Base-by-base conservation (phyloP, 2,329 filamentous ascomycete species). In the Bipolaris bicolor region DNA sequence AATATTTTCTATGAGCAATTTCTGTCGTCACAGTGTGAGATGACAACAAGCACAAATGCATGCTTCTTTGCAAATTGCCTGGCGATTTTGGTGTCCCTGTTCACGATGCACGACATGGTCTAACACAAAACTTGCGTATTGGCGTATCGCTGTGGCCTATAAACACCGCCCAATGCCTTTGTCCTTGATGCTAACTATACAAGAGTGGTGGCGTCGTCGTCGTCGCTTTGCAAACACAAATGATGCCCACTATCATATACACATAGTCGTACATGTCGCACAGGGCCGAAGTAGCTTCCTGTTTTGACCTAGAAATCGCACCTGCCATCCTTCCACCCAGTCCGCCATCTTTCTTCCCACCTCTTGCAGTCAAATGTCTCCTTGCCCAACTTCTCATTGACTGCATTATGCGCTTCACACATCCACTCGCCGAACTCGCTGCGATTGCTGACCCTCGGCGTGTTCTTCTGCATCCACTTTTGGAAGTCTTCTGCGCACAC, bases 341-440 rank as follows among this genome's bases (percentile, higher is more conserved):
- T 95, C 78, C 90, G 84, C 95, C 95, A 99, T 75, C 95, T 85
- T 82, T 98, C 91, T 76, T 97, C 88, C 94, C 95, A 98, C 69
- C 82, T 86, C 53, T 81, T 82, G 79, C 95, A 99, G 82, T 99
- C 92, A 79, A 99, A 99, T 67, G 84, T 84, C 58, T 86, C 83
- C 84, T 99, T 99, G 48, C 95, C 95, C 66, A 99, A 77, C 81
- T 97, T 98, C 58, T 82, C 82, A 76, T 96, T 96, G 44, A 96
- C 91, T 26, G 90, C 90, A 77, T 96, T 96, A 76, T 96, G 91
- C 59, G 91, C 91, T 70, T 90, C 88, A 72, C 91, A 96, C 76
- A 95, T 84, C 91, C 91, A 96, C 58, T 81, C 81, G 22, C 90
- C 91, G 76, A 95, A 92, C 67, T 92, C 89, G 55, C 87, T 84